Evolutionary conservation across 495 filamentous ascomycete genomes (phyloP), one percentile per base, ranked within the genome.

Genomic region (Bathelium albidoporum): DNA sequence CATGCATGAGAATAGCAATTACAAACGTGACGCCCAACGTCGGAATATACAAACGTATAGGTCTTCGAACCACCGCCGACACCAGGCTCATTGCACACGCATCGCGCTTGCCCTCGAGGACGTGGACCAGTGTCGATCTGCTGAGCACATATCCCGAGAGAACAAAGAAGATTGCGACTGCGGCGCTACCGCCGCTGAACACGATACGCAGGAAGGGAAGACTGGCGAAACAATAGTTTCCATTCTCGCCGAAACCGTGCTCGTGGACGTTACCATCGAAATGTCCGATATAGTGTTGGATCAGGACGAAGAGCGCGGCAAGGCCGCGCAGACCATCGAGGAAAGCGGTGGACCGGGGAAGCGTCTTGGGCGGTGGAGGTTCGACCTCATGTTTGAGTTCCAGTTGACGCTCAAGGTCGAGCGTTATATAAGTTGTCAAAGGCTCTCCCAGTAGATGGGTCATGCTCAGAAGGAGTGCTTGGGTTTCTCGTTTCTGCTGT

Each of bases 141-240:
- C 79, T 78, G n/a, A 85, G 73, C 24, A 80, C 82, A 39, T 67
- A 69, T 14, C 67, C 65, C 5, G 65, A 67, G 18, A 69, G 67
- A 43, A 69, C 49, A 55, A 67, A 69, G 62, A 69, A 69, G 59
- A 75, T 71, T 32, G 80, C 76, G 20, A 84, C 82, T 44, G 81
- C 79, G 44, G 76, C 77, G 66, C 80, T 79, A 0, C 79, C 80
- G 16, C 80, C 81, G 14, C 70, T 68, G 70, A 73, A 82, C 69
- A 74, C 75, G 68, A 61, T 80, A 68, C 66, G 69, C 2, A 74
- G 55, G 45, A 70, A 69, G 66, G 81, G 76, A 36, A 82, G 78
- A 39, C 74, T 74, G 36, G 63, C 66, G 32, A 76, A 66, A 63
- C 72, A 71, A 55, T 72, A 68, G 5, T 68, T 55, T 14, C 62